Conservation (phyloP, 306 rosid genomes). For the Benincasa hispida region DNA sequence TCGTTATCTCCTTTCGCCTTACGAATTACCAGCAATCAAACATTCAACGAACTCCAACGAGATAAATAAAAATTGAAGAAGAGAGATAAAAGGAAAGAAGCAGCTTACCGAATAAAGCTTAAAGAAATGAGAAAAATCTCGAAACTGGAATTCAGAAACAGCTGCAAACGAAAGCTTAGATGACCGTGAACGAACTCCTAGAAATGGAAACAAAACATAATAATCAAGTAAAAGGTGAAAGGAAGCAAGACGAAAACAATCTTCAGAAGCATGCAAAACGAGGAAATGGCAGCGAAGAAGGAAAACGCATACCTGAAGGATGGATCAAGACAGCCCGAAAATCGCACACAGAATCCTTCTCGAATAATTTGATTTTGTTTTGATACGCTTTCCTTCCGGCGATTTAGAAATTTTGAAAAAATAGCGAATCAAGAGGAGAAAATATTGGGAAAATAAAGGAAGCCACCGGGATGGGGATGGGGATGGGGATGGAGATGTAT, state of each 20-base stretch:
- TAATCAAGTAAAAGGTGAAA: neutral
- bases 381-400: neutral
- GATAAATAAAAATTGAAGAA: neutral
- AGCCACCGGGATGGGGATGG: neutral
- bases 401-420: neutral
- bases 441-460: neutral
- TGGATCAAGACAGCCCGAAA: neutral
- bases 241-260: neutral
- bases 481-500: neutral
- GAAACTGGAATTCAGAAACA: neutral
- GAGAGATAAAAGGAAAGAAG: neutral
- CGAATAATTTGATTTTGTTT: neutral
- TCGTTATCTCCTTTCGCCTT: neutral
- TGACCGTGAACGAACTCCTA: slow-evolving; percentile 28
- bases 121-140: neutral
- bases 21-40: neutral
- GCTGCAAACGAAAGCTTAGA: slow-evolving; percentile 8
- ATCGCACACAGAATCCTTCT: neutral
- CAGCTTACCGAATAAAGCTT: neutral
- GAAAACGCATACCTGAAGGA: neutral
- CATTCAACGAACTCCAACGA: neutral
- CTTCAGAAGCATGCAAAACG: neutral
- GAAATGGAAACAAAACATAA: neutral
- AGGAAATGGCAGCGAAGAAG: neutral
- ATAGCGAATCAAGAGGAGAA: neutral